Percentiles rank a stretch among this genome's conserved stretches.
phyloP scores from a whole-genome alignment of 345 rosid species.

The Eucalyptus marginata region DNA sequence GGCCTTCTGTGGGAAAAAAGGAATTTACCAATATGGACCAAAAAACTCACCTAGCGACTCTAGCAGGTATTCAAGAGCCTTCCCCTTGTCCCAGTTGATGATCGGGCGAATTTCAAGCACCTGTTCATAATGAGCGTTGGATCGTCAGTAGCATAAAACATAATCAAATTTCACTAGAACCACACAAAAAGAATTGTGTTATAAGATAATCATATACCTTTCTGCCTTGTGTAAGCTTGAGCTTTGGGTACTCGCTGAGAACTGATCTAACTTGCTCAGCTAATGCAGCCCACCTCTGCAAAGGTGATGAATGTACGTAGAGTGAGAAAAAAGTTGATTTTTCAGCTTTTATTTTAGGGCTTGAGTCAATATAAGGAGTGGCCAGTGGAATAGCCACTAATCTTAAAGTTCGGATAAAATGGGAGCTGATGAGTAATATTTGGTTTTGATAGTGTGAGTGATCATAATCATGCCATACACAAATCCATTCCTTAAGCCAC shows the following conservation, averaged over 20 bases:
- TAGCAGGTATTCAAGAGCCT: slow-evolving; percentile 78
- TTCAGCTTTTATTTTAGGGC: neutral
- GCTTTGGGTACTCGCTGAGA: slow-evolving; percentile 53
- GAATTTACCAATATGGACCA: neutral
- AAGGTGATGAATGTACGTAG: neutral
- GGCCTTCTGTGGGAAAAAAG: neutral
- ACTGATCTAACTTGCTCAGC: slow-evolving; percentile 57
- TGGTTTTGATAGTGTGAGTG: neutral
- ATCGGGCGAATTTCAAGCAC: slow-evolving; percentile 87
- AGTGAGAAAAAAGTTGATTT: neutral
- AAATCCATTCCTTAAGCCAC: neutral
- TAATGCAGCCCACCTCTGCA: slow-evolving; percentile 64
- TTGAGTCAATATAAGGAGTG: neutral
- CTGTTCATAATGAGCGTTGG: neutral
- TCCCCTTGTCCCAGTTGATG: slow-evolving; percentile 98
- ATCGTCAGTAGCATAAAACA: neutral
- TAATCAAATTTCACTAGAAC: neutral
- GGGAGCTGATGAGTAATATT: neutral
- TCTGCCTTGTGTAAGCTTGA: slow-evolving; percentile 66
- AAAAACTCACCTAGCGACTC: slow-evolving; percentile 52
- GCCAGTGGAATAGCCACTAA: neutral
- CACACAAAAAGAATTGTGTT: neutral
- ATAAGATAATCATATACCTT: slow-evolving; percentile 29
- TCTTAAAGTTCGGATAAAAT: neutral
- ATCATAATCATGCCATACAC: neutral